A percentile compares a stretch with the other conserved stretches of the same genome.
Conservation (phyloP, 768 basidiomycete species). For the Leccinum broughii region DNA sequence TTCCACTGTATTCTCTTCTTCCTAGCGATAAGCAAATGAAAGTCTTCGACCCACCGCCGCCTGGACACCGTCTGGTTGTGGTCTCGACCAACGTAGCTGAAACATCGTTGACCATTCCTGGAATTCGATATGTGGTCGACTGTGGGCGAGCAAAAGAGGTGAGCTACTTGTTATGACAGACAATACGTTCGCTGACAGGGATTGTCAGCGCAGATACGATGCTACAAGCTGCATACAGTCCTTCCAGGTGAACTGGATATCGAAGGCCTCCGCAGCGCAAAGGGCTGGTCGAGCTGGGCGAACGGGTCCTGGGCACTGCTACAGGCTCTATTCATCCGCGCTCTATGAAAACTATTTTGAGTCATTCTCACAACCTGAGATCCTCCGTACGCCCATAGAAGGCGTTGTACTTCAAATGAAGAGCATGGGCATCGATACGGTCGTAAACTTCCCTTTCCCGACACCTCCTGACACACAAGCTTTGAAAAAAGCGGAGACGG, state of each 20-base stretch:
- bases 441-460: conserved; percentile 97
- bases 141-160: conserved; percentile 95
- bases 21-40: conserved; percentile 94
- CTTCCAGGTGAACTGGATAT: conserved; percentile 91
- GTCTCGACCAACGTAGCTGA: conserved; percentile 97
- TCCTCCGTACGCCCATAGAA: conserved; percentile 93
- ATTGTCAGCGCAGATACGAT: conserved; percentile 77
- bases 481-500: conserved; percentile 78
- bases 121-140: conserved; percentile 97
- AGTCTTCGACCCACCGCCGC: conserved; percentile 85
- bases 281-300: conserved; percentile 96
- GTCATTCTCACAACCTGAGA: conserved; percentile 85
- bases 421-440: conserved; percentile 96
- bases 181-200: not conserved
- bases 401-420: conserved; percentile 99
- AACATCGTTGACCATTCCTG: conserved; percentile 95
- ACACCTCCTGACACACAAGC: conserved; percentile 84
- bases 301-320: conserved; percentile 97
- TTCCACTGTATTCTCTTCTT: conserved; percentile 91
- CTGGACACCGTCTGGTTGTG: conserved; percentile 82
- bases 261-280: conserved; percentile 93
- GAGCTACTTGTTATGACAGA: conserved; percentile 6
- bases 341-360: conserved; percentile 93
- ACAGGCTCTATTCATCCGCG: conserved; percentile 94
- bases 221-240: conserved; percentile 79